A percentile compares a stretch with the other conserved stretches of the same genome.
These are phyloP conservation scores for Allodekkera sacchari DNA, from an alignment of 805 yeast species.

Conservation along the genomic window DNA sequence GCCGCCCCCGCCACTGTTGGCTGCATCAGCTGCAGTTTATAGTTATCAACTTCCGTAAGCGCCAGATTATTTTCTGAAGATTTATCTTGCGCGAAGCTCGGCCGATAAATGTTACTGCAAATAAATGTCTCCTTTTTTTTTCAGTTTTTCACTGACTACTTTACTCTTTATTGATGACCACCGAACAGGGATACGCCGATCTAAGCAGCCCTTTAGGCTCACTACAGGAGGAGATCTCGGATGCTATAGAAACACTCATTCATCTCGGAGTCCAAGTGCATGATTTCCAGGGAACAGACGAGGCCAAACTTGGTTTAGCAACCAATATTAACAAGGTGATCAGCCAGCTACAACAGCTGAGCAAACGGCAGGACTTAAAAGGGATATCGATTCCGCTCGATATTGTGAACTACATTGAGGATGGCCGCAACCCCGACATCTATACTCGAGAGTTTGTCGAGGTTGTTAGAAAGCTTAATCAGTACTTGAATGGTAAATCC, in stretches of 20 bases:
- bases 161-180: constrained; percentile 25
- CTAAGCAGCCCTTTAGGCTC: constrained; percentile 16
- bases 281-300: constrained; percentile 85
- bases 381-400: constrained; percentile 62
- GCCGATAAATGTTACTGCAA: too few species aligned
- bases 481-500: constrained; percentile 79
- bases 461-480: constrained; percentile 84
- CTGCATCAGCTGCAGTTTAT: too few species aligned
- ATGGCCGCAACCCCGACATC: constrained; percentile 94
- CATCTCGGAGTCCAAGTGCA: constrained; percentile 89
- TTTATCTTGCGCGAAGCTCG: too few species aligned
- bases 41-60: too few species aligned
- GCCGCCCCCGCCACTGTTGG: too few species aligned
- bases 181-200: constrained; percentile 20
- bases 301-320: constrained; percentile 55
- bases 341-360: constrained; percentile 28
- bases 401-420: constrained; percentile 86
- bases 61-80: too few species aligned
- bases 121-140: too few species aligned
- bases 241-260: constrained; percentile 68
- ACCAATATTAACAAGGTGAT: constrained; percentile 34
- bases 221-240: constrained; percentile 34
- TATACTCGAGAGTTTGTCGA: constrained; percentile 96
- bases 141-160: too few species aligned
- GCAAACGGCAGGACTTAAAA: constrained; percentile 24